These are phyloP conservation scores for Corymbia maculata DNA, from an alignment of 345 rosid genomes.

Conservation along the genomic window DNA sequence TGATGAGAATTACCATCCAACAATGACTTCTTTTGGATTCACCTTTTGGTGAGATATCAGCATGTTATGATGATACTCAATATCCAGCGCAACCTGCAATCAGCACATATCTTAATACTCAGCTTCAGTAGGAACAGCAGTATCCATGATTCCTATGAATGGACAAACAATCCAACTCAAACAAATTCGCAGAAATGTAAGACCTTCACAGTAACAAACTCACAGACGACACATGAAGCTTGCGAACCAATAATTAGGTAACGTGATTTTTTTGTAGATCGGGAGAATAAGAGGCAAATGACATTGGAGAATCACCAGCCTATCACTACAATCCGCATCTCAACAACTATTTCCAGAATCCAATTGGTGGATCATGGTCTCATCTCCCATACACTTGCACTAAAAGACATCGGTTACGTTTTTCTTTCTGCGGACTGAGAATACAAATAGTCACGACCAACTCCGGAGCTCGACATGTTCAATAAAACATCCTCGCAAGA, in stretches of 20 bases:
- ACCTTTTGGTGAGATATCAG: constrained; percentile 76
- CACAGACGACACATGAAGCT: neutral
- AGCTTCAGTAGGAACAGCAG: neutral
- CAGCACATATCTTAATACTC: neutral
- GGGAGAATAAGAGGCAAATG: neutral
- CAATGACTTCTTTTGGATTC: constrained; percentile 89
- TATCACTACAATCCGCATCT: neutral
- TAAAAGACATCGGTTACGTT: neutral
- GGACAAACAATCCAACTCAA: neutral
- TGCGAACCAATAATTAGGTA: neutral
- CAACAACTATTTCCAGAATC: neutral
- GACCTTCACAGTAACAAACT: neutral
- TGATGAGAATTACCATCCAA: constrained; percentile 66
- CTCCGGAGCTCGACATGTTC: neutral
- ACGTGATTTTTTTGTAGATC: neutral
- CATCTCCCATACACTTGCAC: neutral
- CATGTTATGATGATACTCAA: constrained; percentile 95
- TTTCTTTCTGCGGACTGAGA: neutral
- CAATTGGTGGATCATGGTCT: neutral
- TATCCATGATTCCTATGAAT: neutral
- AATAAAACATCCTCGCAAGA: neutral
- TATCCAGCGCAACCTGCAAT: constrained; percentile 87
- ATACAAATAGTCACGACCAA: neutral
- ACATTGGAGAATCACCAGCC: neutral
- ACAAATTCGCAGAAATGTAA: neutral